These are phyloP conservation scores for Hypoxylon sp. DNA, from an alignment of 2,329 filamentous ascomycete species.

Conservation along the genomic window DNA sequence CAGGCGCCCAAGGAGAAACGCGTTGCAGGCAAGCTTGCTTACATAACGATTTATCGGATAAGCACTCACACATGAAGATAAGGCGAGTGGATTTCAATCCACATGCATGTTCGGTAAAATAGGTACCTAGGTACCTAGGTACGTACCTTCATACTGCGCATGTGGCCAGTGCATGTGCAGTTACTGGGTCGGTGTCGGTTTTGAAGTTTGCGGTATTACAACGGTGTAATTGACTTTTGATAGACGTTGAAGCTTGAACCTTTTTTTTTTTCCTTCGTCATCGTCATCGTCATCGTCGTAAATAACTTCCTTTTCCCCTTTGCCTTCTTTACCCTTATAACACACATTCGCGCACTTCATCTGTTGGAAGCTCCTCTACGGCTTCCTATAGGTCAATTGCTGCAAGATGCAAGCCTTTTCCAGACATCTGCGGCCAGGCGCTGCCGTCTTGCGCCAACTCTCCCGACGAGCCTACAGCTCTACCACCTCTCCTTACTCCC, in stretches of 20 bases:
- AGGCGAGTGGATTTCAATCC: background rate
- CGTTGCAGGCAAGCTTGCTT: constrained; percentile 40
- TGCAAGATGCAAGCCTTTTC: constrained; percentile 85
- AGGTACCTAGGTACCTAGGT: constrained; percentile 14
- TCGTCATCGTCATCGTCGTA: constrained; percentile 15
- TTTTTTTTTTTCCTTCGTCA: too few relatives aligned
- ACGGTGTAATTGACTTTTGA: constrained; percentile 35
- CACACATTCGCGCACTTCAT: constrained; percentile 23
- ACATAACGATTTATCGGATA: constrained; percentile 3
- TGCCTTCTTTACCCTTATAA: background rate
- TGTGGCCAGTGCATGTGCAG: constrained; percentile 43
- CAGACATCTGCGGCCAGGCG: constrained; percentile 77
- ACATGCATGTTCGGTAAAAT: constrained; percentile 26
- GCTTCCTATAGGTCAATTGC: constrained; percentile 44
- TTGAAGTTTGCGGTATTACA: constrained; percentile 41
- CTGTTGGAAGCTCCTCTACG: constrained; percentile 34
- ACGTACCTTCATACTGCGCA: constrained; percentile 23
- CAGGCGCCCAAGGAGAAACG: constrained; percentile 46
- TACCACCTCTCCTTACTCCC: constrained; percentile 76
- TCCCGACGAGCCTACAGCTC: constrained; percentile 82
- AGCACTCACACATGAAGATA: background rate
- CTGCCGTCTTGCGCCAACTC: constrained; percentile 76
- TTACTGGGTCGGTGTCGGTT: constrained; percentile 27
- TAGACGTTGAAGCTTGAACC: constrained; percentile 36
- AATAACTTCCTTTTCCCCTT: constrained; percentile 14